Percentiles rank a stretch among this genome's conserved stretches.
Conservation (phyloP, 441 rosid species). For the Syzygium syzygioides region DNA sequence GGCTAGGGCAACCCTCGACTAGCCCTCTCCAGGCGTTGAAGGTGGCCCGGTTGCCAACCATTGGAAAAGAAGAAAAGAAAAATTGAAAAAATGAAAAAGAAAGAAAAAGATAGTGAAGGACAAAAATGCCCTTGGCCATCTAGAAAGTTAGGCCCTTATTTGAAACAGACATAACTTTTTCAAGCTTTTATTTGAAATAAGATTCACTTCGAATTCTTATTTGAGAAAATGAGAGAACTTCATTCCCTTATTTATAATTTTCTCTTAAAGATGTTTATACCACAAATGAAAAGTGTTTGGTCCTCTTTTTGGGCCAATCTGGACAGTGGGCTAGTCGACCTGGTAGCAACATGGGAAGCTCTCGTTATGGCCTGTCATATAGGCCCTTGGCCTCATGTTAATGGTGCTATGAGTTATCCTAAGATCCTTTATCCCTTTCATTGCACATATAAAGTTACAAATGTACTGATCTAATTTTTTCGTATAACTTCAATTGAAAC, state of each 20-base stretch:
- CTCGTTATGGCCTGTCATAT: not conserved
- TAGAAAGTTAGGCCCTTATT: no score
- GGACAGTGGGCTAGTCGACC: not conserved
- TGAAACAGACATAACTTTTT: no score
- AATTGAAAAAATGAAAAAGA: no score
- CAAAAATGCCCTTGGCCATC: no score
- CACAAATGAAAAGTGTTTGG: not conserved
- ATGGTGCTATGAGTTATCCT: not conserved
- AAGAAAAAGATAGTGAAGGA: no score
- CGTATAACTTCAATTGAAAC: not conserved
- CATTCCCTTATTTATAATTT: no score
- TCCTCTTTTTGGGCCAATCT: not conserved
- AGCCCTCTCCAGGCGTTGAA: no score
- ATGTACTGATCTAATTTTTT: not conserved
- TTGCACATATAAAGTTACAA: not conserved
- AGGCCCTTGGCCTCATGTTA: not conserved
- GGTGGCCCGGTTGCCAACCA: no score
- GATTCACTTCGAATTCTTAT: no score
- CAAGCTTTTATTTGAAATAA: no score
- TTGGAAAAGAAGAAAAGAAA: no score
- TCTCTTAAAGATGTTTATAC: not conserved
- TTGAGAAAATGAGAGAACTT: no score
- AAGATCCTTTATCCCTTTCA: not conserved
- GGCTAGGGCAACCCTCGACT: rapidly evolving
- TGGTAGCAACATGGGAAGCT: not conserved